Conservation (phyloP, 805 yeast genomes). For the Candida takata region DNA sequence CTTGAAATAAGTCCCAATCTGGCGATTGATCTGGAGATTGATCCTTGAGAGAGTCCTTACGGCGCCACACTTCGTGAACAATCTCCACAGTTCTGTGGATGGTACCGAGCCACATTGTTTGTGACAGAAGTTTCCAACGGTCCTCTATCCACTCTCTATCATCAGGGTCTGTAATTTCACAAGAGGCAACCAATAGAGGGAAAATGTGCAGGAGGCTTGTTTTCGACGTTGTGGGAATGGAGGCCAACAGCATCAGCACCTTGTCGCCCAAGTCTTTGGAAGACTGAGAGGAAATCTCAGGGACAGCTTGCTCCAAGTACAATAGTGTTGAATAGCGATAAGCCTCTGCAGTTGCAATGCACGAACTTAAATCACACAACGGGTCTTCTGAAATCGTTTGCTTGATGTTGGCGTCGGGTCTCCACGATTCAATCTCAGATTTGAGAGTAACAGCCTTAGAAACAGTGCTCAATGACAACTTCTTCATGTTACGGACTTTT, state of each 20-base stretch:
- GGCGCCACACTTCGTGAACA: constrained; percentile 63
- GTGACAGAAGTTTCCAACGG: constrained; percentile 48
- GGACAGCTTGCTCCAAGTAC: constrained; percentile 64
- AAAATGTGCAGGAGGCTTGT: constrained; percentile 55
- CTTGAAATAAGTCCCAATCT: constrained; percentile 20
- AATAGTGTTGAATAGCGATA: constrained; percentile 53
- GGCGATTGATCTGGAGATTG: neutral
- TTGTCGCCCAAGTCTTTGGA: constrained; percentile 54
- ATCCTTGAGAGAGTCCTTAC: constrained; percentile 36
- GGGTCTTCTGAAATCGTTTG: constrained; percentile 35
- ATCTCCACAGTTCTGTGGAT: constrained; percentile 61
- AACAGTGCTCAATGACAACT: constrained; percentile 40
- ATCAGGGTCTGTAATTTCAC: constrained; percentile 53
- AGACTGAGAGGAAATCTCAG: constrained; percentile 52
- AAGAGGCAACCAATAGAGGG: constrained; percentile 57
- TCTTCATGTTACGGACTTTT: constrained; percentile 35
- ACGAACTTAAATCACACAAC: constrained; percentile 49
- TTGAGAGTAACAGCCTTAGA: constrained; percentile 50
- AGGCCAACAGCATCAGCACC: constrained; percentile 51
- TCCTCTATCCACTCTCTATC: constrained; percentile 56
- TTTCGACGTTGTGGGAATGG: constrained; percentile 53
- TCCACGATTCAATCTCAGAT: constrained; percentile 49
- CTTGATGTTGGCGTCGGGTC: constrained; percentile 33
- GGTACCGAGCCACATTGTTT: constrained; percentile 58
- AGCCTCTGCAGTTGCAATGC: constrained; percentile 66